Evolutionary conservation across 129 eudicot species (phyloP), one percentile per base, ranked within the genome.

Genomic region (Glebionis coronaria): DNA sequence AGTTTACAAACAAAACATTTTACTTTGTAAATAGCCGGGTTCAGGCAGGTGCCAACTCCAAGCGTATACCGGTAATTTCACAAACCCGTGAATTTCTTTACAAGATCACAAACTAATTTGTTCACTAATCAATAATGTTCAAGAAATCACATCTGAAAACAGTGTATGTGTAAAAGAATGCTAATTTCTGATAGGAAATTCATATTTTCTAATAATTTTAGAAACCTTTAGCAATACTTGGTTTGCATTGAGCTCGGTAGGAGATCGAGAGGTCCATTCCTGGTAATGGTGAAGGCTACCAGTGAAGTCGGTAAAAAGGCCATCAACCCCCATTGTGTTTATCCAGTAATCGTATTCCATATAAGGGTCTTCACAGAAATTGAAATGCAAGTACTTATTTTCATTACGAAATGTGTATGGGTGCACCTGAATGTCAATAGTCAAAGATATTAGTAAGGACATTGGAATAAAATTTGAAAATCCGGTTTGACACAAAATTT

Each of bases 361-460:
- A 28, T 91, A 91, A 14, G 98, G 95, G 69, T 91, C 98, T 83
- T 85, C 55, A 73, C 83, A 74, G 76, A 85, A 92, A 73, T 92
- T 87, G 73, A 80, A 86, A 81, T 88, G 98, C 66, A 92, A 62
- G 78, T 45, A 92, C 60, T 62, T 12, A 73, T 88, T 79, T 84
- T 91, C 98, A 44, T 88, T 80, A 67, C 96, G 80, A 76, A n/a
- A 91, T n/a, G 98, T 91, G 82, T 92, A 92, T 31, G 98, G 91
- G 67, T 85, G 98, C 72, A 92, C 96, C 98, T 88, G 91, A 14
- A 73, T 70, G 50, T 61, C 11, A 35, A 38, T 19, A 51, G 12
- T 50, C 20, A 28, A 60, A 25, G 5, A n/a, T 6, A 61, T 74
- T 46, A 74, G 9, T n/a, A n/a, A n/a, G n/a, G n/a, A n/a, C n/a